phyloP scores from a whole-genome alignment of 2,329 filamentous ascomycete genomes.

The Alternaria sp. region DNA sequence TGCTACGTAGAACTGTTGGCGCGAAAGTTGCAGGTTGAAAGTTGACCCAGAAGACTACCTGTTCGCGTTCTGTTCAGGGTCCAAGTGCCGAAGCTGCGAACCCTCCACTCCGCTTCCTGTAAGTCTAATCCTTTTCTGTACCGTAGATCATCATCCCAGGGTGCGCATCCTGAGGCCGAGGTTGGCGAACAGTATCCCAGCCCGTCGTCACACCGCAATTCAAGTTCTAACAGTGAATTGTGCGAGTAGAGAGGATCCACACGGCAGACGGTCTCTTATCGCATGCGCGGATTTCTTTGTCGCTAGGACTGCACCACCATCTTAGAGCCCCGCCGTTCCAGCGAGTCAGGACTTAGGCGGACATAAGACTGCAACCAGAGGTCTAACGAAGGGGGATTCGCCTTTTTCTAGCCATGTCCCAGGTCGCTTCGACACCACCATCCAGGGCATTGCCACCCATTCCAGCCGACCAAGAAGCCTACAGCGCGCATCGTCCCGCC shows the following conservation, averaged over 20 bases:
- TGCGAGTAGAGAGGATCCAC: not conserved
- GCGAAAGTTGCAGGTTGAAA: not conserved
- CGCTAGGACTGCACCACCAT: slow-evolving; percentile 9
- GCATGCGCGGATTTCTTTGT: slow-evolving; percentile 1
- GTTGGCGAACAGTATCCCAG: slow-evolving; percentile 7
- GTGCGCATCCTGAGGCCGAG: slow-evolving; percentile 21
- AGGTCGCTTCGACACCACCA: slow-evolving; percentile 29
- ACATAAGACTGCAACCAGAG: slow-evolving; percentile 12
- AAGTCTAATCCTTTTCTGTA: slow-evolving; percentile 20
- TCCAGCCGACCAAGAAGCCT: slow-evolving; percentile 25
- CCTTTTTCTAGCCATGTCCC: slow-evolving; percentile 33
- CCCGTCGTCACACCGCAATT: slow-evolving; percentile 19
- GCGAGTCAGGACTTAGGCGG: slow-evolving; percentile 24
- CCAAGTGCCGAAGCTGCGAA: slow-evolving; percentile 6
- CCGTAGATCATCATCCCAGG: slow-evolving; percentile 23
- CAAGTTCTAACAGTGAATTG: slow-evolving; percentile 18
- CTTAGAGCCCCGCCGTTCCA: slow-evolving; percentile 15
- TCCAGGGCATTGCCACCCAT: slow-evolving; percentile 35
- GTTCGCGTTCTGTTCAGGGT: slow-evolving; percentile 2
- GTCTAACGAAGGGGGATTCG: slow-evolving; percentile 4
- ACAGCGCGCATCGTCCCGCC: slow-evolving; percentile 14
- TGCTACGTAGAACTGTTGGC: not conserved
- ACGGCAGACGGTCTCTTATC: not conserved
- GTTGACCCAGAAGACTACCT: not conserved
- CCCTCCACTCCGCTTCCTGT: slow-evolving; percentile 19